Evolutionary conservation across 192 early-diverging fungal genomes (phyloP).

Genomic region (Mortierella hygrophila): DNA sequence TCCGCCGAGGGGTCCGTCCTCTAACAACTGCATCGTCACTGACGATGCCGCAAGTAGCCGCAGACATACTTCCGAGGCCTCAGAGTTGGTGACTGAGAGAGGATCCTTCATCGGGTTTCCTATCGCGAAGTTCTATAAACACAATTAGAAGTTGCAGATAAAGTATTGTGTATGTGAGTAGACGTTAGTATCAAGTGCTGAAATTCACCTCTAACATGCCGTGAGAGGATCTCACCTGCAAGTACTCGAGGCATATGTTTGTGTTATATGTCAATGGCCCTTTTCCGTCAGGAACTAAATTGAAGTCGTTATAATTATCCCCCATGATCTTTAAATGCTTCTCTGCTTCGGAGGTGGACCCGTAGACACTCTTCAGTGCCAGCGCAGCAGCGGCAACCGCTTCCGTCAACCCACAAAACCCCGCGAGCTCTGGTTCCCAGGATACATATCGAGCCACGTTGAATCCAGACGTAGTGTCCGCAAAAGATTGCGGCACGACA

Average conservation of each 20-base stretch:
- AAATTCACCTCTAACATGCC: too few species aligned
- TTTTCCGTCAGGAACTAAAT: slow-evolving; percentile 32
- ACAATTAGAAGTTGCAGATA: neutral
- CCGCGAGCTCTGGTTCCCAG: slow-evolving; percentile 15
- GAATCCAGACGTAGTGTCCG: slow-evolving; percentile 29
- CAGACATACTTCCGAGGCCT: too few species aligned
- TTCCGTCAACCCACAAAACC: slow-evolving; percentile 34
- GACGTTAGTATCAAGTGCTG: neutral
- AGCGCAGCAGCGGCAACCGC: slow-evolving; percentile 37
- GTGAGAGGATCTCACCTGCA: slow-evolving; percentile 20
- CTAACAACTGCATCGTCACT: too few species aligned
- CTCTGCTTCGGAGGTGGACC: slow-evolving; percentile 14
- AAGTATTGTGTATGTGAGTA: too few species aligned
- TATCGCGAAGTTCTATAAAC: too few species aligned
- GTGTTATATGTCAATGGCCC: slow-evolving; percentile 46
- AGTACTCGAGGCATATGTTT: slow-evolving; percentile 52
- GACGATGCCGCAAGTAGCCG: too few species aligned
- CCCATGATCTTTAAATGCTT: slow-evolving; percentile 51
- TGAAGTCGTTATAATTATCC: slow-evolving; percentile 43
- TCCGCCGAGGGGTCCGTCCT: too few species aligned
- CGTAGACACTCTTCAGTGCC: slow-evolving; percentile 23
- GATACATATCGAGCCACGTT: slow-evolving; percentile 39
- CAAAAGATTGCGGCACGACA: slow-evolving; percentile 38
- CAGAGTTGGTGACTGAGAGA: too few species aligned
- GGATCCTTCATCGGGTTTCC: too few species aligned